These are phyloP conservation scores for Raphanus raphanistrum DNA, from an alignment of 345 rosid species.

Conservation along the genomic window DNA sequence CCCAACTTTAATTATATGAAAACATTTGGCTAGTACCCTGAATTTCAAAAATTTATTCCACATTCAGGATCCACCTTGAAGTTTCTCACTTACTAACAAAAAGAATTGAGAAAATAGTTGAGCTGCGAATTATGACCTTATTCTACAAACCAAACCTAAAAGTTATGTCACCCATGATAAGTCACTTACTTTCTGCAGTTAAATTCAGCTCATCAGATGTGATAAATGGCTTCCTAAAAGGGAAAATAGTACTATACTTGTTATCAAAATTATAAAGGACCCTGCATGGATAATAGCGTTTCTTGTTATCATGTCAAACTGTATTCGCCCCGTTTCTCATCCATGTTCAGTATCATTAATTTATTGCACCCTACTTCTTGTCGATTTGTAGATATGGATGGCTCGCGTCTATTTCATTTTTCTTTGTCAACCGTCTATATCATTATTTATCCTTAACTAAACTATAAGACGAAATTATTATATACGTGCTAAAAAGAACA, in stretches of 20 bases:
- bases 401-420: conserved; percentile 10
- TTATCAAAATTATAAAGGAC: neutral
- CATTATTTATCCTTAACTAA: neutral
- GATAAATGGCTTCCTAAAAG: neutral
- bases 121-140: neutral
- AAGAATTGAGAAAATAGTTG: neutral
- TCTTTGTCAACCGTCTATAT: neutral
- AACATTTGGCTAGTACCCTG: too few relatives aligned
- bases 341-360: conserved; percentile 12
- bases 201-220: neutral
- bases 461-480: neutral
- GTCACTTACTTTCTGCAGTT: neutral
- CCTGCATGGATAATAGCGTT: neutral
- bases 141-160: neutral
- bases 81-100: too few relatives aligned
- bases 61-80: too few relatives aligned
- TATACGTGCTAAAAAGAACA: too few relatives aligned
- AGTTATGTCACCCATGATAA: neutral
- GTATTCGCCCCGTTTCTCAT: conserved; percentile 5
- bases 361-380: neutral
- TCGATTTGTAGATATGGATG: neutral
- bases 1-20: neutral
- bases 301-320: neutral
- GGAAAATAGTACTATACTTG: neutral
- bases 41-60: too few relatives aligned